A percentile compares a stretch with the other conserved stretches of the same genome.
Conservation (phyloP, 345 rosid genomes). For the Acer campestre region DNA sequence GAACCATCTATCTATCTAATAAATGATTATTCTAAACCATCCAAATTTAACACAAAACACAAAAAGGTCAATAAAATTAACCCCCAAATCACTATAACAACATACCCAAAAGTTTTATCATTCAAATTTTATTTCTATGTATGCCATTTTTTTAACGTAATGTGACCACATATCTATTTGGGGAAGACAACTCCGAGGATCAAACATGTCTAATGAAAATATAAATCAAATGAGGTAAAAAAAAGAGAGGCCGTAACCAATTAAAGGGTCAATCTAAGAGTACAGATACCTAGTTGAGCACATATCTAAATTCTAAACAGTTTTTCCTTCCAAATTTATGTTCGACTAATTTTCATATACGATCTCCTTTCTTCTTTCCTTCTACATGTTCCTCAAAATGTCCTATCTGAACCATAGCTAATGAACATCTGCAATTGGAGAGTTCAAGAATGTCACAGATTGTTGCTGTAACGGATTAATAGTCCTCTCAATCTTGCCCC, state of each 20-base stretch:
- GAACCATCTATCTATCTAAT: too few relatives aligned
- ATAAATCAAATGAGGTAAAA: neutral
- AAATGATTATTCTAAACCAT: too few relatives aligned
- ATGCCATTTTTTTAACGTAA: neutral
- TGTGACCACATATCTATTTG: neutral
- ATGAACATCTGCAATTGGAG: constrained; percentile 66
- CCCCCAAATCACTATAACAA: too few relatives aligned
- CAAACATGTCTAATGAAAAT: neutral
- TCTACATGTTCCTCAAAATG: neutral
- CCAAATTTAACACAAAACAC: too few relatives aligned
- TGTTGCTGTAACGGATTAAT: constrained; percentile 63
- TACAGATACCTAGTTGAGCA: constrained; percentile 1
- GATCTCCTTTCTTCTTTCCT: too few relatives aligned
- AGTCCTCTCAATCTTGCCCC: constrained; percentile 71
- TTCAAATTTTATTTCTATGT: neutral
- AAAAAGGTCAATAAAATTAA: too few relatives aligned
- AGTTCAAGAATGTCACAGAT: constrained; percentile 71
- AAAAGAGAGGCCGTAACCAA: neutral
- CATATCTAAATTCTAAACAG: neutral
- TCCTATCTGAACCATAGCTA: constrained; percentile 88
- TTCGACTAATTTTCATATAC: too few relatives aligned
- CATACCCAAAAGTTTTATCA: too few relatives aligned
- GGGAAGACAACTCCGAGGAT: neutral
- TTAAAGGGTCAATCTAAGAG: constrained; percentile 1
- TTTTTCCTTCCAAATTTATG: too few relatives aligned